Evolutionary conservation across 805 yeast species (phyloP), one percentile per base, ranked within the genome.

Genomic region (Cyberlindnera xylosilytica): DNA sequence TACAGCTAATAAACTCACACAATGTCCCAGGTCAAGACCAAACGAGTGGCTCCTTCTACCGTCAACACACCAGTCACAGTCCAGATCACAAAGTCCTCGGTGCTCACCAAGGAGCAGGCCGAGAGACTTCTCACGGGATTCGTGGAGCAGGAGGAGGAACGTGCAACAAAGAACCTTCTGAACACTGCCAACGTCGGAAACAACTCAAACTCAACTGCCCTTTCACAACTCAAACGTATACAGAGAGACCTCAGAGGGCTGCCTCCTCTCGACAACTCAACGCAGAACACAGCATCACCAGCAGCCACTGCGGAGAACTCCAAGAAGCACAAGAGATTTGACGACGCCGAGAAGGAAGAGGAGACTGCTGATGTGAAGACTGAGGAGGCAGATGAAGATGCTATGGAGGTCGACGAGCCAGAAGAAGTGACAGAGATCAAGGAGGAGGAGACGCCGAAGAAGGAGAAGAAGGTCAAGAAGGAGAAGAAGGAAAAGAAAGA

Each of bases 181-280:
- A 39, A 49, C 38, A 50, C 58, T 16, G 53, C 58, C 29, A 61
- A 42, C 27, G 41, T 17, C 36, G 43, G 33, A 29, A 41, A 62
- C 29, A 55, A 64, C 38, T 34, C 41, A 4, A 41, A 39, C 29
- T 61, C 39, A 41, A 60, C 57, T 18, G 60, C 69, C 5, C 20
- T 69, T 10, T 57, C 85, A 44, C 95, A 86, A 66, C 68, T 87
- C 54, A 74, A 71, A 54, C 73, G 95, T 59, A 68, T 85, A 31
- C 91, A 83, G 58, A 74, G 95, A 64, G 87, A 83, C 49, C 74
- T 86, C 51, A 70, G 88, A 51, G 95, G 95, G 1, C 71, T 87
- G 44, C 91, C 95, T 9, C 95, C 95, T 29, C 42, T 60, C 45
- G 63, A 60, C 23, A 32, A 50, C 2, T 38, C 34, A 9, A 34